Base-by-base conservation (phyloP, 1,284 basidiomycete genomes). In the Schizophyllum commune region DNA sequence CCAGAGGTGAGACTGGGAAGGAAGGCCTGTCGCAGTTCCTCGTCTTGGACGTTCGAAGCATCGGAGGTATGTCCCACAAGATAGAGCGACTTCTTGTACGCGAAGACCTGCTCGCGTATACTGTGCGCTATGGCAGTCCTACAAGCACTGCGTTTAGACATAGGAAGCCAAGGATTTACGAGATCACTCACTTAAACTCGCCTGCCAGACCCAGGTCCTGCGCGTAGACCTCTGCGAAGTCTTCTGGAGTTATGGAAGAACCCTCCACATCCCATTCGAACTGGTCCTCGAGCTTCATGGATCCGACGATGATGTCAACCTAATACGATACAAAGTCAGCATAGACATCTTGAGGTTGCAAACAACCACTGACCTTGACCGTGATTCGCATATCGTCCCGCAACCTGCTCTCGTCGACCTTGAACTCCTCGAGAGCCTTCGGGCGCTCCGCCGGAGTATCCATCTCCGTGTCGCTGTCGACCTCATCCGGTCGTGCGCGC, bases 181-280 rank as follows among this genome's bases (percentile, higher is more conserved):
- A 8, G 32, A 33, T 33, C 4, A 76, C 88, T 71, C 71, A 94
- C 93, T 83, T 88, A 79, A 97, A 98, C 75, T 99, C 96, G 52
- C 95, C 94, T 34, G 84, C 83, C 19, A 99, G 77, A 1, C 97
- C 97, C 17, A 99, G 78, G 68, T 99, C 97, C 22, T 83, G 84
- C 2, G 88, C 81, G 72, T 97, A 98, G 0, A 89, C 80, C 65
- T 91, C 89, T 7, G 96, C 94, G 74, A 99, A 99, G 58, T 89
- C 86, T 74, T 99, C 97, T 0, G 96, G 94, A 1, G 91, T 89
- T 1, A 91, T 88, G 57, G 81, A 78, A 39, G 83, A 79, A 65
- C 89, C 90, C 68, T 89, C 88, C 55, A 98, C 77, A 73, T 99
- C 96, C 97, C 97, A 99, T 72, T 99, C 97, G 71, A 99, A 97